phyloP scores from a whole-genome alignment of 139 green algal species.

The Dunaliella sp. region DNA sequence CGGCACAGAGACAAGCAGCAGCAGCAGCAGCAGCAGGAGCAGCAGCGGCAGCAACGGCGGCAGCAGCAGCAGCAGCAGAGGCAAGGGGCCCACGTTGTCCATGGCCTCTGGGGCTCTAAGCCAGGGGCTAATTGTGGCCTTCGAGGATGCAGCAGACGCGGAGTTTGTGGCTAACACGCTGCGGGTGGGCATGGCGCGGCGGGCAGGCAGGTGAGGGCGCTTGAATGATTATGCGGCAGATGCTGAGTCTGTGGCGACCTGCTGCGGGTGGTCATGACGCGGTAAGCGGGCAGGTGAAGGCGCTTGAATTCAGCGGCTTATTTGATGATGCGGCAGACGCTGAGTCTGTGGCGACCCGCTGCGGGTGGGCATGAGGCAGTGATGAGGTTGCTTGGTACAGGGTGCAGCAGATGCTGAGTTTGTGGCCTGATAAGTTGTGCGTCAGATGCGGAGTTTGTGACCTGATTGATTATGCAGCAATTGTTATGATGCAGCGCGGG shows the following conservation, averaged over 20 bases:
- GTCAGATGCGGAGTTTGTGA: too few relatives aligned
- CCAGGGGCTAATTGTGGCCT: slow-evolving; percentile 11
- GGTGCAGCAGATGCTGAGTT: too few relatives aligned
- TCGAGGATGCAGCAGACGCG: slow-evolving; percentile 31
- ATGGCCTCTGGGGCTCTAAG: not conserved
- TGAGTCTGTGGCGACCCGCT: slow-evolving; percentile 29
- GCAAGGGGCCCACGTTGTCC: not conserved
- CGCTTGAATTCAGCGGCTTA: too few relatives aligned
- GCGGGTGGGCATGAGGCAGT: slow-evolving; percentile 8
- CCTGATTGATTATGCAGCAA: slow-evolving; percentile 27
- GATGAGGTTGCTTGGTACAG: too few relatives aligned
- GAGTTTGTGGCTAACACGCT: slow-evolving; percentile 32
- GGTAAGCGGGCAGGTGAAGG: too few relatives aligned
- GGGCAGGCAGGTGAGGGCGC: not conserved
- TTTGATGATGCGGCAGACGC: slow-evolving; percentile 36
- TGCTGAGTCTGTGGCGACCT: too few relatives aligned
- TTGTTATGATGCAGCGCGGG: too few relatives aligned
- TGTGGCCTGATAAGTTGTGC: too few relatives aligned
- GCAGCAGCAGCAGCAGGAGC: not conserved
- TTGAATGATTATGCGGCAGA: too few relatives aligned
- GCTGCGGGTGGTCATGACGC: slow-evolving; percentile 12
- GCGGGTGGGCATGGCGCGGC: slow-evolving; percentile 10
- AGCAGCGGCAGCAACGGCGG: not conserved
- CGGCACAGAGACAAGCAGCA: not conserved
- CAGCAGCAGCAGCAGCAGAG: not conserved